These are phyloP conservation scores for Raffaelea ambrosiae DNA, from an alignment of 2,329 filamentous ascomycete genomes.

Conservation along the genomic window DNA sequence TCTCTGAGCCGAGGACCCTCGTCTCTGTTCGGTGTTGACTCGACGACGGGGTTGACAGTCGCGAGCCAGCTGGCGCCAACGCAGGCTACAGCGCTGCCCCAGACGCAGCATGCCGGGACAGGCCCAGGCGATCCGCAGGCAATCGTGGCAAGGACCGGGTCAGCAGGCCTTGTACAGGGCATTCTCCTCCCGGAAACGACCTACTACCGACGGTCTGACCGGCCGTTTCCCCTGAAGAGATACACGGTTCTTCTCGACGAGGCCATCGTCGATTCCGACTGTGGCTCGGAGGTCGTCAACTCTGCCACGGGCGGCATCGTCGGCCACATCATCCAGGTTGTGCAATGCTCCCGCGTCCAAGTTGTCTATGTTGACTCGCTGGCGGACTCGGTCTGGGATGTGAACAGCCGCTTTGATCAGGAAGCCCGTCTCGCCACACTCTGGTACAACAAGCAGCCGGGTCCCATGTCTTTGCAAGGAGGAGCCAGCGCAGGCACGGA, in stretches of 20 bases:
- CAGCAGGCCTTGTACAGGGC: neutral
- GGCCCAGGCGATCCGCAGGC: neutral
- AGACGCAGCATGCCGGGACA: no score
- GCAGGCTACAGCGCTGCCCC: no score
- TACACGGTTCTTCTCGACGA: constrained; percentile 3
- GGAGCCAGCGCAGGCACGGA: neutral
- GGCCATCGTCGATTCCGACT: neutral
- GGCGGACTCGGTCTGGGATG: neutral
- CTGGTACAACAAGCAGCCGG: constrained; percentile 2
- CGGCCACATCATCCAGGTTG: constrained; percentile 4
- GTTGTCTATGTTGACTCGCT: constrained; percentile 1
- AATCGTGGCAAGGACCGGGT: neutral
- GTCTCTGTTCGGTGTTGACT: no score
- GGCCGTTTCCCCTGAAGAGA: constrained; percentile 1
- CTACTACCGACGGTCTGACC: neutral
- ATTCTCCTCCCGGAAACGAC: neutral
- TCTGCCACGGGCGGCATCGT: neutral
- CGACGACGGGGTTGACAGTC: no score
- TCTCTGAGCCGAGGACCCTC: no score
- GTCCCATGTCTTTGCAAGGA: neutral
- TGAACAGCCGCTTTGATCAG: constrained; percentile 5
- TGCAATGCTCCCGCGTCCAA: constrained; percentile 3
- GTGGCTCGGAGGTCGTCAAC: constrained; percentile 1
- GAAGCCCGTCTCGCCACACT: constrained; percentile 2
- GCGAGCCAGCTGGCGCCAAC: no score